A percentile compares a stretch with the other conserved stretches of the same genome.
phyloP scores from a whole-genome alignment of 306 rosid species.

The Vigna unguiculata region DNA sequence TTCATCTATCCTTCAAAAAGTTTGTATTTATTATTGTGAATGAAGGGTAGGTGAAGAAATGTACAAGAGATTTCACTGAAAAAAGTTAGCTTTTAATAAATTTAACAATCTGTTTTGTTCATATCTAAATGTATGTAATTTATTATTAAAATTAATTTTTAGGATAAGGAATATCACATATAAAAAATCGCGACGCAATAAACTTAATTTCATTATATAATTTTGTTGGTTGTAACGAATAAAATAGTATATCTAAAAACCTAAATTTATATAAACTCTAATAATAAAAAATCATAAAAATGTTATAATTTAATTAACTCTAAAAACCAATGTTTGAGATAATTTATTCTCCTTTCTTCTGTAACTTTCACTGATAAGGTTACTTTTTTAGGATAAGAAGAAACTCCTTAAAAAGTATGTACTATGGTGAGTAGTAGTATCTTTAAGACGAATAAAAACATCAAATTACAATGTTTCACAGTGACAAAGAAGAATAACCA shows the following conservation, averaged over 20 bases:
- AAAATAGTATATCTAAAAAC: background rate
- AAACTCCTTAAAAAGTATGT: background rate
- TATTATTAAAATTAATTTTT: no score
- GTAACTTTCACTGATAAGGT: background rate
- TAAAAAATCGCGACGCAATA: no score
- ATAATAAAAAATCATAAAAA: no score
- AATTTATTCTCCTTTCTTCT: no score
- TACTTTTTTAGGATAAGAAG: background rate
- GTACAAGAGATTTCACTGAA: background rate
- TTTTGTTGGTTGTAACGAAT: background rate
- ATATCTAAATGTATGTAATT: no score
- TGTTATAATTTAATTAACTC: background rate
- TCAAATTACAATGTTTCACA: background rate
- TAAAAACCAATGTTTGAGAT: background rate
- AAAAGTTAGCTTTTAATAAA: no score
- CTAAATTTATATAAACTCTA: no score
- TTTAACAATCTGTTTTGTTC: background rate
- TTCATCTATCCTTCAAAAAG: background rate
- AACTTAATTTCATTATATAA: no score
- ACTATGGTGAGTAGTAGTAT: background rate
- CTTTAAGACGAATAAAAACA: background rate
- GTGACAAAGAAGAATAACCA: background rate
- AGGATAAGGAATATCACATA: no score
- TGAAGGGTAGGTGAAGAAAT: background rate
- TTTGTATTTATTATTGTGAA: background rate